Percentiles rank a stretch among this genome's conserved stretches.
Conservation (phyloP, 306 rosid species). For the Cucumis sativus region Cucumber_9930_V3 NC_026657.2:36301001-36301500, state of each 20-base stretch:
- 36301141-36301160: too few species aligned
- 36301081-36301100: too few species aligned
- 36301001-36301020: too few species aligned
- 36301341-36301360: background rate
- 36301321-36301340: background rate
- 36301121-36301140: too few species aligned
- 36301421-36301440: too few species aligned
- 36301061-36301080: too few species aligned
- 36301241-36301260: background rate
- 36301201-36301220: accelerated
- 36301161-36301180: too few species aligned
- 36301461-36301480: background rate
- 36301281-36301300: background rate
- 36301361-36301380: background rate
- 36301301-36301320: background rate
- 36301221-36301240: too few species aligned
- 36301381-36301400: background rate
- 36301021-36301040: too few species aligned
- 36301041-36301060: too few species aligned
- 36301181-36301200: too few species aligned
- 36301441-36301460: background rate
- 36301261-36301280: background rate
- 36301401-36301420: background rate
- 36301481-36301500: background rate
- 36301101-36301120: too few species aligned